These are phyloP conservation scores for Stephanocyclus meneghinianus DNA, from an alignment of 352 stramenopile species.

Conservation along the genomic window DNA sequence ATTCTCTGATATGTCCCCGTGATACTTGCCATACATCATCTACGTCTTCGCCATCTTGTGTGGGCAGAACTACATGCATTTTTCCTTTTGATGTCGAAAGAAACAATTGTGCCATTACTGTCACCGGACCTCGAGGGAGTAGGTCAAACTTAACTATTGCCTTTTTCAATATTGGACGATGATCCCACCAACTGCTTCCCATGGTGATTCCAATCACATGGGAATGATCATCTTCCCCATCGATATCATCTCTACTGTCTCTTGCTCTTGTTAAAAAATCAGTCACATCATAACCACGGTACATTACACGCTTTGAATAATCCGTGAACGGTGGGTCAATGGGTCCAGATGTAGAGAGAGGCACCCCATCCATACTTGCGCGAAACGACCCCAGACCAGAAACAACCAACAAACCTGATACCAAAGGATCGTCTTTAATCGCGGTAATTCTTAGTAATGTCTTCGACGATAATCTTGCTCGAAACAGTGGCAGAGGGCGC, in stretches of 20 bases:
- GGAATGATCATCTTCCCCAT: neutral
- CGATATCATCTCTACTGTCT: neutral
- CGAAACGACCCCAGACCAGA: conserved; percentile 41
- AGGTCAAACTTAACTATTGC: conserved; percentile 28
- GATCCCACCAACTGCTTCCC: conserved; percentile 44
- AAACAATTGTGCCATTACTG: conserved; percentile 34
- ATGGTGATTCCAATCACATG: conserved; percentile 36
- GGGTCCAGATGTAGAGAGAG: conserved; percentile 31
- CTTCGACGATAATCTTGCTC: conserved; percentile 11
- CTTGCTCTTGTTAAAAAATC: conserved; percentile 21
- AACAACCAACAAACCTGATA: conserved; percentile 38
- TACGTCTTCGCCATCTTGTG: neutral
- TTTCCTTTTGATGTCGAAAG: conserved; percentile 19
- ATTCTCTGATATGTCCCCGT: conserved; percentile 31
- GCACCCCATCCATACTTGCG: conserved; percentile 39
- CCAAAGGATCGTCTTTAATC: conserved; percentile 13
- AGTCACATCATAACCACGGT: conserved; percentile 53
- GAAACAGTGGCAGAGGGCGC: conserved; percentile 35
- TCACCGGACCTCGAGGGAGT: conserved; percentile 22
- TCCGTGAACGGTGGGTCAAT: conserved; percentile 51
- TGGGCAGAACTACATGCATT: conserved; percentile 18
- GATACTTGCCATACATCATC: conserved; percentile 33
- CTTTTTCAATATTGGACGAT: conserved; percentile 28
- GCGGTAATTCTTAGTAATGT: neutral
- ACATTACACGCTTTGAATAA: conserved; percentile 47